Evolutionary conservation across 148 eudicot genomes (phyloP), one percentile per base, ranked within the genome.

Genomic region (Nepenthes mirabilis): DNA sequence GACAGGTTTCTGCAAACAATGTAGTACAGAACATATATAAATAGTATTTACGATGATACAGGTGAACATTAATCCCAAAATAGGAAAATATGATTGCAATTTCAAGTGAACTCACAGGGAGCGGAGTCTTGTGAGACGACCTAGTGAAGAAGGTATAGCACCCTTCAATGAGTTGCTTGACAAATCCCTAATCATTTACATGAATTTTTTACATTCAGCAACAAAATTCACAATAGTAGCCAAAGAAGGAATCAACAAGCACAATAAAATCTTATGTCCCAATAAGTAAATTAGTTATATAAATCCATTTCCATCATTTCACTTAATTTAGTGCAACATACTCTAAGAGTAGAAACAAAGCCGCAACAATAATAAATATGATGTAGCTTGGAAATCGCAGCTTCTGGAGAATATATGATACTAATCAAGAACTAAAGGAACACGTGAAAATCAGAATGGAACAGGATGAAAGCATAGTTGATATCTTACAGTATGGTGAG

Each of bases 91-190:
- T n/a, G 10, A 49, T n/a, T 7, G 34, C 36, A 5, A 43, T 33
- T 14, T 33, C 32, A 35, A 33, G 47, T 23, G 36, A 56, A 82
- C 96, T 74, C 80, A 93, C 96, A 93, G 36, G 65, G 71, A 77
- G 51, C 72, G 80, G 33, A 93, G 91, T 68, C 75, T 82, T 37
- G 78, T 80, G 40, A 93, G 84, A 52, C 80, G 96, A 23, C 91
- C 98, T 45, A 88, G 79, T 52, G 98, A 86, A 36, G 98, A 80
- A 14, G 98, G 98, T 74, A 88, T 84, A 43, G 96, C 81, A 65
- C 98, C 98, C 61, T 77, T 82, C 66, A 88, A 77, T 34, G 83
- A 77, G 74, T 93, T 88, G 76, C 96, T 84, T 57, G 96, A 93
- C 64, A 93, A 69, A 75, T 93, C 98, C 74, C 98, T 93, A 65